Evolutionary conservation across 2,329 filamentous ascomycete species (phyloP), one percentile per base, ranked within the genome.

Genomic region (Penicillium sp.): DNA sequence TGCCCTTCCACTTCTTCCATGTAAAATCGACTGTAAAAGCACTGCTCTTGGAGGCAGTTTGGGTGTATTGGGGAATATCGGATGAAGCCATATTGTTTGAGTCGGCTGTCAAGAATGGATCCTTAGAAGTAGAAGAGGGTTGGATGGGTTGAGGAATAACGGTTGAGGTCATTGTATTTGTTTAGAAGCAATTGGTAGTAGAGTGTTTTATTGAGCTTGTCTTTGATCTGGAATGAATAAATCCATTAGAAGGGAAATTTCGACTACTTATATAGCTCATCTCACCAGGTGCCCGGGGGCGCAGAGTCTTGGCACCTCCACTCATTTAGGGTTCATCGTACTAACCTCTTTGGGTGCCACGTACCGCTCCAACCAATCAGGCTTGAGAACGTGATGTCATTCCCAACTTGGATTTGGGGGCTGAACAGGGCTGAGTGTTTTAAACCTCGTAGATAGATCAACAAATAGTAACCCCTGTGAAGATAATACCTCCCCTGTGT

Each of bases 1-100:
- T 50, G 27, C 52, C 54, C 48, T 67, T 62, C 48, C 62, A 69
- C 23, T 66, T 67, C 31, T 61, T 63, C 69, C 69, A 72, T 33
- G 63, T 62, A 51, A 70, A 71, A 41, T 70, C 64, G 2, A 72
- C 62, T 40, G 50, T 55, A 10, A 70, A 64, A 1, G 45, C 31
- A 3, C 49, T 55, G 6, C 57, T 43, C 17, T 60, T 33, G 41
- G 54, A 7, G 27, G 33, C 4, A 40, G 13, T 23, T 7, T 47
- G 25, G 6, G 5, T n/a, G 10, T n/a, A 23, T 33, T 46, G 33
- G 15, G 49, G 10, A 23, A 13, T 33, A 23, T 57, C 8, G 19
- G 42, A 35, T 27, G 38, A 35, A 42, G 50, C 6, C 27, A 37
- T 19, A 35, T 12, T 35, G 29, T 56, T 40, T 31, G 51, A 48